Evolutionary conservation across 2,329 filamentous ascomycete species (phyloP).

Genomic region (Sphaerulina populicola): DNA sequence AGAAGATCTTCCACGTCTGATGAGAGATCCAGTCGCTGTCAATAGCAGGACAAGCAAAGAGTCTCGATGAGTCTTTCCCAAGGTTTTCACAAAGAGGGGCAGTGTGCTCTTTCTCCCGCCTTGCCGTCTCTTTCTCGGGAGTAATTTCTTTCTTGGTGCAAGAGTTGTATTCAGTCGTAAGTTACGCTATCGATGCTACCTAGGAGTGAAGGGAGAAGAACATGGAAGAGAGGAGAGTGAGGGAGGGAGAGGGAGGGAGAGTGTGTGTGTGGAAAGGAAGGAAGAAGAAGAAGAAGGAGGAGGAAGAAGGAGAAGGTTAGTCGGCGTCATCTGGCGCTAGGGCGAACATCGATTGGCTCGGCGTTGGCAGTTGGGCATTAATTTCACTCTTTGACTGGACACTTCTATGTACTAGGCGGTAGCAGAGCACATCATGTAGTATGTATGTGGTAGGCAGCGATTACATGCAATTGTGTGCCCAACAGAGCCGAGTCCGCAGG

Average conservation of each 20-base stretch:
- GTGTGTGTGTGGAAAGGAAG: conserved; percentile 11
- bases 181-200: conserved; percentile 25
- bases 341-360: conserved; percentile 2
- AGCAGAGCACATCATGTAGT: no score
- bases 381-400: no score
- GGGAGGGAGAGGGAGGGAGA: no score
- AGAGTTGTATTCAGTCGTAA: conserved; percentile 21
- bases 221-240: no score
- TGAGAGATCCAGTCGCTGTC: conserved; percentile 12
- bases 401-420: no score
- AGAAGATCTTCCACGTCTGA: conserved; percentile 14
- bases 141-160: neutral
- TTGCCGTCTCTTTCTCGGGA: conserved; percentile 2
- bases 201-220: conserved; percentile 17
- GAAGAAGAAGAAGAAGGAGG: neutral
- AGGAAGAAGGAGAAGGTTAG: neutral
- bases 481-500: neutral
- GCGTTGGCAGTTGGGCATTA: conserved; percentile 3
- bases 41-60: conserved; percentile 8
- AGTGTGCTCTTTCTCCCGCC: conserved; percentile 14
- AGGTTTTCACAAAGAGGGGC: conserved; percentile 12
- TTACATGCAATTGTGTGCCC: neutral
- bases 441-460: neutral
- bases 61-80: conserved; percentile 13
- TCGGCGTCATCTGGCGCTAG: conserved; percentile 7